phyloP scores from a whole-genome alignment of 106 monocot genomes.

The Phalaenopsis equestris region DNA sequence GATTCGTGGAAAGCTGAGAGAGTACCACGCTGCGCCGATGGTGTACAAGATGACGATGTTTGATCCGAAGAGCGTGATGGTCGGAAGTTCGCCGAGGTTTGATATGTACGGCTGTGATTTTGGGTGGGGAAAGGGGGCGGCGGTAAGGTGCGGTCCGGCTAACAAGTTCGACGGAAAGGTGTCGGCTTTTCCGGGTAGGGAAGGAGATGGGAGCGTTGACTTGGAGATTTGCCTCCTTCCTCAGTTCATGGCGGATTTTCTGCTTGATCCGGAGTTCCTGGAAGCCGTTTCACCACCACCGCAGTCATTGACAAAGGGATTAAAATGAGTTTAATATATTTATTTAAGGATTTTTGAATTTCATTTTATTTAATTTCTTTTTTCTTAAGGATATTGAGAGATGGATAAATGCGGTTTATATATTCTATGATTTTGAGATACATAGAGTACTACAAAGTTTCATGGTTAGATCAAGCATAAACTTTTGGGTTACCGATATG shows the following conservation, averaged over 20 bases:
- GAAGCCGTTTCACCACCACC: constrained; percentile 2
- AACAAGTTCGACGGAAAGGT: constrained; percentile 49
- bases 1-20: constrained; percentile 19
- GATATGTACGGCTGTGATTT: constrained; percentile 52
- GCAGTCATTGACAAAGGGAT: too few relatives aligned
- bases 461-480: too few relatives aligned
- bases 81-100: constrained; percentile 49
- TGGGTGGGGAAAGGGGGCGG: constrained; percentile 43
- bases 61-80: constrained; percentile 15
- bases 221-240: constrained; percentile 43
- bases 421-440: too few relatives aligned
- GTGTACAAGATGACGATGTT: constrained; percentile 18
- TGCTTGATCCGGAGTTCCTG: constrained; percentile 34
- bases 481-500: too few relatives aligned
- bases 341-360: too few relatives aligned
- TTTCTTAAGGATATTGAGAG: too few relatives aligned
- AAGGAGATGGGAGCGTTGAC: constrained; percentile 43
- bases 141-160: constrained; percentile 25
- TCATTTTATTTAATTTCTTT: too few relatives aligned
- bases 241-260: constrained; percentile 30
- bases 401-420: too few relatives aligned
- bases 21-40: constrained; percentile 22
- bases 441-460: too few relatives aligned
- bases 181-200: constrained; percentile 34
- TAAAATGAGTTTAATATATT: too few relatives aligned